These are phyloP conservation scores for Vanrija humicola DNA, from an alignment of 1,284 basidiomycete genomes.

Conservation along the genomic window DNA sequence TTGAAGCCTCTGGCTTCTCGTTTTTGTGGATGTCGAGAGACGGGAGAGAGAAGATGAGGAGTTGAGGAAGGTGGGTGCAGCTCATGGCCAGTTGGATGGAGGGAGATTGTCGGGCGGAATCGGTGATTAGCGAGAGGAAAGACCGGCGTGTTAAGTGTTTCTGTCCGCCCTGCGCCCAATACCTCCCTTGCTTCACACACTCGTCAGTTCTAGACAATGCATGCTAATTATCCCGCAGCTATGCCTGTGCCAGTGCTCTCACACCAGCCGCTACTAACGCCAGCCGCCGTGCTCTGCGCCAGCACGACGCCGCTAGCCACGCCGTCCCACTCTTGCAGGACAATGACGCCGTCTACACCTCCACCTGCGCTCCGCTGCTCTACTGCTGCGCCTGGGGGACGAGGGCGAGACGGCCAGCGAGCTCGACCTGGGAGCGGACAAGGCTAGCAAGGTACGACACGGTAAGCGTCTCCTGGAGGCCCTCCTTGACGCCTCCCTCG, in stretches of 20 bases:
- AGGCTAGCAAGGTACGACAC: constrained; percentile 93
- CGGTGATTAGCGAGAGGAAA: too few relatives aligned
- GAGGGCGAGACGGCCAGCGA: constrained; percentile 82
- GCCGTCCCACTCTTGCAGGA: too few relatives aligned
- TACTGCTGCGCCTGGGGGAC: constrained; percentile 49
- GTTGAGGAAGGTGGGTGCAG: too few relatives aligned
- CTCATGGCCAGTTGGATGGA: too few relatives aligned
- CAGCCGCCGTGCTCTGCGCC: neutral
- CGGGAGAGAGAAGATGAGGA: too few relatives aligned
- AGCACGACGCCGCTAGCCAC: too few relatives aligned
- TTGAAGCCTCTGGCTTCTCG: too few relatives aligned
- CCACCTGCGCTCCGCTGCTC: neutral
- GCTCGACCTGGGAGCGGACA: constrained; percentile 88
- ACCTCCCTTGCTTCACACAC: neutral
- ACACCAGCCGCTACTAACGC: neutral
- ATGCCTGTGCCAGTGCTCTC: neutral
- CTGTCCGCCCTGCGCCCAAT: too few relatives aligned
- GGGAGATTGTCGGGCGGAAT: too few relatives aligned
- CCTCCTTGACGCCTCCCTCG: constrained; percentile 46
- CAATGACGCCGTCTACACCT: neutral
- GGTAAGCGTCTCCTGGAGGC: constrained; percentile 79
- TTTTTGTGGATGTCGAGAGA: too few relatives aligned
- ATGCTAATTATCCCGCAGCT: neutral
- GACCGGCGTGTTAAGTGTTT: too few relatives aligned
- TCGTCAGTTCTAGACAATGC: neutral